Evolutionary conservation across 2,329 filamentous ascomycete genomes (phyloP).

Genomic region (Ceratocystis destructans): DNA sequence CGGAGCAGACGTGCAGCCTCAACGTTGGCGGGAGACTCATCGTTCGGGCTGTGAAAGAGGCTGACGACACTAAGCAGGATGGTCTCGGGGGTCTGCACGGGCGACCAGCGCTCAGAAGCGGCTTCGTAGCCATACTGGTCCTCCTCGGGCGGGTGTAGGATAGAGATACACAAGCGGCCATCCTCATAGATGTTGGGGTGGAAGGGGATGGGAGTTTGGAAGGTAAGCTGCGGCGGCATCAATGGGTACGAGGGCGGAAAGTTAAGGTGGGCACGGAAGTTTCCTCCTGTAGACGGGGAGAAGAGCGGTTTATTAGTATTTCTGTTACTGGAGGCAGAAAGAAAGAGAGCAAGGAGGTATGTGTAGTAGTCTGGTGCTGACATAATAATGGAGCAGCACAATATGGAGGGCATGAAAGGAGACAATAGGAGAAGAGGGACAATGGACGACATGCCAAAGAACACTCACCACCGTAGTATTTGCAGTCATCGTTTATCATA

Average conservation of each 20-base stretch:
- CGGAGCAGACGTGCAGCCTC: conserved; percentile 83
- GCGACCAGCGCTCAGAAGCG: conserved; percentile 81
- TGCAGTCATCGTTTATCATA: conserved; percentile 91
- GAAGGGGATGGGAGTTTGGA: conserved; percentile 70
- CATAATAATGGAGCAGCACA: background rate
- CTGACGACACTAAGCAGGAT: conserved; percentile 87
- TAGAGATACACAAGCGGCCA: conserved; percentile 90
- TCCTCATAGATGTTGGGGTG: conserved; percentile 87
- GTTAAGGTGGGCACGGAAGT: conserved; percentile 71
- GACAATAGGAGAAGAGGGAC: background rate
- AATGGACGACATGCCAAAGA: background rate
- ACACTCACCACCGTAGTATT: conserved; percentile 72
- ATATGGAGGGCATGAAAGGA: background rate
- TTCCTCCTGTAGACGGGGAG: conserved; percentile 49
- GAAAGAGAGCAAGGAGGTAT: background rate
- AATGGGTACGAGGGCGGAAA: conserved; percentile 82
- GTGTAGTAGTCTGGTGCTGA: background rate
- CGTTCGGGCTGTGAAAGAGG: conserved; percentile 82
- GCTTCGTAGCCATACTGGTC: conserved; percentile 89
- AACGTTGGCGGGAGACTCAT: conserved; percentile 88
- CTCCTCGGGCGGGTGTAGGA: conserved; percentile 87
- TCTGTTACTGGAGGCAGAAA: background rate
- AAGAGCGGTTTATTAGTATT: background rate
- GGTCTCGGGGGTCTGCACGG: conserved; percentile 88
- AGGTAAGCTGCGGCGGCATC: conserved; percentile 76